Evolutionary conservation across 176 grass and related monocot genomes (phyloP), one percentile per base, ranked within the genome.

Genomic region (Rhynchospora breviuscula): DNA sequence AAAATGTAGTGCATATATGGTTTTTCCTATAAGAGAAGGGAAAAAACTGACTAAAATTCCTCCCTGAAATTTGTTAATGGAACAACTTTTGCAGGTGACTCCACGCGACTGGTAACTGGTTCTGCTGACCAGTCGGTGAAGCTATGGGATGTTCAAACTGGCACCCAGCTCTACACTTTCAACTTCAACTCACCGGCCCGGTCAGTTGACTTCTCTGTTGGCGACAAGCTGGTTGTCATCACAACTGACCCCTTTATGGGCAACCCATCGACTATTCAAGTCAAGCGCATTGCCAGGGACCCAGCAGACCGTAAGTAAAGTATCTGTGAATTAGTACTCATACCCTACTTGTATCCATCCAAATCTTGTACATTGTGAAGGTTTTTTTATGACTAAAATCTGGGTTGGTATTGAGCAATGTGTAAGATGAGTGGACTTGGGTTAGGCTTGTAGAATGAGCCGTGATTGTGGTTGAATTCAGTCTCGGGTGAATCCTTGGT

Each of bases 171-270:
- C 9, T 95, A 90, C 86, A 72, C 93, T 53, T 99, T 95, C 62
- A 84, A 85, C 8, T 93, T 99, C 80, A 90, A 90, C 58, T 94
- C 96, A 18, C 89, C 96, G 7, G 91, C 93, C 1, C 90, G 88
- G 54, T 89, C 96, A 12, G 93, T 95, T 12, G 93, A 95, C 19
- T 90, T 95, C 12, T 69, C 88, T 21, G 81, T 95, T 11, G 96
- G 93, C 6, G 91, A 93, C 79, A 78, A 81, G 45, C 89, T 98
- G 68, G 93, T 74, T 0, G 86, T 95, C 75, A 82, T 93, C 77
- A 99, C 93, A 81, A 91, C 93, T 5, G 93, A 99, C 67, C 94
- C 85, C 66, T 99, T 98, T 87, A 93, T 93, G 93, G 93, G 81
- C 2, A 84, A 95, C 57, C 86, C 64, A 46, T 92, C 96, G 58